A percentile compares a stretch with the other conserved stretches of the same genome.
Evolutionary conservation across 306 rosid species (phyloP).

Genomic region (Albizia julibrissin): DNA sequence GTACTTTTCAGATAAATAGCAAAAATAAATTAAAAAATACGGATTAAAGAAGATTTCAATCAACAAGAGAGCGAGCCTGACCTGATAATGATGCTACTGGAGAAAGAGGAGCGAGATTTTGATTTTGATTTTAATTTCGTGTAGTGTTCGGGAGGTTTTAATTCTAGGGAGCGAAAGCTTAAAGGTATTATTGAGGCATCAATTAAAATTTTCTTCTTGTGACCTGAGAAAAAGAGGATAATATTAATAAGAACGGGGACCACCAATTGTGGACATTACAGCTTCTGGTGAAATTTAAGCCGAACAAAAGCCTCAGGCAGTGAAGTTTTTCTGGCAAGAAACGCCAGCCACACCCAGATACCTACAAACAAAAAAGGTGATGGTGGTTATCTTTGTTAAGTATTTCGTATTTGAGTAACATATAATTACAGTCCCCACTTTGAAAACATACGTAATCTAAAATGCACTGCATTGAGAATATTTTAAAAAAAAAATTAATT

Average conservation of each 20-base stretch:
- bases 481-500: too few relatives aligned
- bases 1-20: neutral
- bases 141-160: neutral
- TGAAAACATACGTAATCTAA: too few relatives aligned
- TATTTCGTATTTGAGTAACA: neutral
- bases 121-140: neutral
- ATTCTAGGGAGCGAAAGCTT: neutral
- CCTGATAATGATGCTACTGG: slow-evolving; percentile 28
- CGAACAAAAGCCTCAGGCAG: slow-evolving; percentile 31
- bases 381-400: neutral
- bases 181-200: neutral
- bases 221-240: slow-evolving; percentile 31
- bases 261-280: slow-evolving; percentile 32
- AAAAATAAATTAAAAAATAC: neutral
- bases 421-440: too few relatives aligned
- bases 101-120: slow-evolving; percentile 6
- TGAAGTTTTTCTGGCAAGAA: neutral
- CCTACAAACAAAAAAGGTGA: neutral
- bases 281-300: slow-evolving; percentile 4
- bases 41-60: neutral
- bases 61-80: slow-evolving; percentile 33
- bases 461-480: too few relatives aligned
- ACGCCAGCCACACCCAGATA: slow-evolving; percentile 24
- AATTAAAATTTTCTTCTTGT: neutral
- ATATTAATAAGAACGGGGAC: slow-evolving; percentile 4